Percentiles rank a stretch among this genome's conserved stretches.
Conservation (phyloP, 495 filamentous ascomycete genomes). For the Ascobolus immersus region DNA sequence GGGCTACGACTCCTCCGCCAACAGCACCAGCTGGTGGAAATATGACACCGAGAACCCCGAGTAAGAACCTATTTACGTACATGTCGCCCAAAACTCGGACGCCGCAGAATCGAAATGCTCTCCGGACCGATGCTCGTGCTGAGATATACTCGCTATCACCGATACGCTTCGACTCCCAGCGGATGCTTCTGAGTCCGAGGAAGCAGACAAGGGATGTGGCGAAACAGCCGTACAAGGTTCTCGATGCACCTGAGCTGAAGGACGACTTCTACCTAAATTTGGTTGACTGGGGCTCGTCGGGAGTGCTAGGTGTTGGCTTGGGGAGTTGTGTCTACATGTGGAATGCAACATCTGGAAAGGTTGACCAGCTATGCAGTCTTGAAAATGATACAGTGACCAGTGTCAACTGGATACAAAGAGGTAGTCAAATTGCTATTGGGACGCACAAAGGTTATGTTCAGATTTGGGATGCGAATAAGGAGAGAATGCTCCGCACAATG, state of each 20-base stretch:
- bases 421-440: slow-evolving; percentile 79
- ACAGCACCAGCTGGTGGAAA: slow-evolving; percentile 41
- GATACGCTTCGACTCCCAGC: slow-evolving; percentile 68
- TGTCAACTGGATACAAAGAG: slow-evolving; percentile 85
- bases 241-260: slow-evolving; percentile 84
- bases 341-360: slow-evolving; percentile 65
- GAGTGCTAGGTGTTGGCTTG: slow-evolving; percentile 74
- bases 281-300: slow-evolving; percentile 93
- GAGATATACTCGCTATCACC: slow-evolving; percentile 88
- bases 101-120: slow-evolving; percentile 58
- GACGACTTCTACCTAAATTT: slow-evolving; percentile 96
- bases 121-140: slow-evolving; percentile 61
- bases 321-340: slow-evolving; percentile 96
- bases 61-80: slow-evolving; percentile 92
- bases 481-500: slow-evolving; percentile 74
- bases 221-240: slow-evolving; percentile 91
- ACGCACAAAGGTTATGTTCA: slow-evolving; percentile 82
- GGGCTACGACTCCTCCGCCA: slow-evolving; percentile 51
- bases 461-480: slow-evolving; percentile 85
- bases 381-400: slow-evolving; percentile 85
- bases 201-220: slow-evolving; percentile 70
- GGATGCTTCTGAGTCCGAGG: slow-evolving; percentile 67
- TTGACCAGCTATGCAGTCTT: slow-evolving; percentile 79
- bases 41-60: slow-evolving; percentile 71
- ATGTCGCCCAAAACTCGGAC: slow-evolving; percentile 68